A percentile compares a stretch with the other conserved stretches of the same genome.
phyloP scores from a whole-genome alignment of 2,329 filamentous ascomycete genomes.

The Colletotrichum higginsianum region DNA sequence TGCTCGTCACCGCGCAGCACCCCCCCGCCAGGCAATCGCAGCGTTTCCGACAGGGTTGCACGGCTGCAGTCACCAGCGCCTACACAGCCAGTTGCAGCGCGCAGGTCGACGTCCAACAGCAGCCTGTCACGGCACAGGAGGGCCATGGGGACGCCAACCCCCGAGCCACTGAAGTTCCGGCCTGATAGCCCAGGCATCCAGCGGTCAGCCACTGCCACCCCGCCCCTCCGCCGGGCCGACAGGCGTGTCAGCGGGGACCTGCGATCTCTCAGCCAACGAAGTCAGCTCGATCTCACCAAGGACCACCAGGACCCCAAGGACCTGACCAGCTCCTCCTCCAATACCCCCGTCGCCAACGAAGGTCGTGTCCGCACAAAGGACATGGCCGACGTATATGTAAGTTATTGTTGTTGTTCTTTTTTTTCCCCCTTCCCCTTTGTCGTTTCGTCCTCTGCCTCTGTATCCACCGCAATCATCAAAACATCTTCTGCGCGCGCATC shows the following conservation, averaged over 20 bases:
- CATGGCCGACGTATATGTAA: conserved; percentile 96
- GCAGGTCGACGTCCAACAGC: conserved; percentile 68
- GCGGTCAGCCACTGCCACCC: conserved; percentile 70
- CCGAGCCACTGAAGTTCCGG: conserved; percentile 68
- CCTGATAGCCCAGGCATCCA: conserved; percentile 75
- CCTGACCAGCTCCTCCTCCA: conserved; percentile 44
- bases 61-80: conserved; percentile 42
- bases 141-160: conserved; percentile 53
- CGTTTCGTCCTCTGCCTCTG: not conserved
- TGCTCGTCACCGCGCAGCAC: conserved; percentile 33
- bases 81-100: conserved; percentile 46
- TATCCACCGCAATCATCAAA: not conserved
- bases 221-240: conserved; percentile 79
- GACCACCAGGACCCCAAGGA: conserved; percentile 32
- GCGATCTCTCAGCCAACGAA: conserved; percentile 74
- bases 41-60: conserved; percentile 56
- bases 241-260: conserved; percentile 83
- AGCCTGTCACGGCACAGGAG: conserved; percentile 63
- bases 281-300: conserved; percentile 48
- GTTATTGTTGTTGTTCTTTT: conserved; percentile 58
- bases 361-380: conserved; percentile 86
- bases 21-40: conserved; percentile 46
- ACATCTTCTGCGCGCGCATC: conserved; percentile 7
- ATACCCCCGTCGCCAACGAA: conserved; percentile 86
- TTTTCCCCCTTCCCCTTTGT: conserved; percentile 4